Percentiles rank a stretch among this genome's conserved stretches.
Evolutionary conservation across 192 early-diverging fungal species (phyloP).

Genomic region (Martensiomyces pterosporus): DNA sequence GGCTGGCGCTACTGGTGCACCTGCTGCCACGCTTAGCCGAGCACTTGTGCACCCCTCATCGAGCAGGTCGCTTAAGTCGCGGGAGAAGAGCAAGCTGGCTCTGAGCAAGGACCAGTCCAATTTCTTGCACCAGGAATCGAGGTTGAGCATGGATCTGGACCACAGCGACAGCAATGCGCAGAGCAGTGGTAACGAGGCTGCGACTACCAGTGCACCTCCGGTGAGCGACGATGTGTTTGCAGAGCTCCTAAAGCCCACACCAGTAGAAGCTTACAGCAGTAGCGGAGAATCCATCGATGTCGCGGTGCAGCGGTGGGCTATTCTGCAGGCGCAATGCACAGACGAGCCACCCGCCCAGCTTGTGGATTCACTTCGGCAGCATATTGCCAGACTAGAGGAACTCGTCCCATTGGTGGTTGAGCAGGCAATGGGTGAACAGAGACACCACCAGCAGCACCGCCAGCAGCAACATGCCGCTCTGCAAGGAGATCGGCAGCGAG

Average conservation of each 20-base stretch:
- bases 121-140: background rate
- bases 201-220: too few relatives aligned
- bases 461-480: constrained; percentile 1
- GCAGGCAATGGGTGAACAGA: constrained; percentile 4
- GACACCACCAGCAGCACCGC: background rate
- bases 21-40: constrained; percentile 8
- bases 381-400: constrained; percentile 19
- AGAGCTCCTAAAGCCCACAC: constrained; percentile 3
- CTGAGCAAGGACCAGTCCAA: background rate
- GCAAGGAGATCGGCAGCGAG: constrained; percentile 20
- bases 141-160: constrained; percentile 34
- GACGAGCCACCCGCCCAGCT: constrained; percentile 15
- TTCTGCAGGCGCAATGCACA: constrained; percentile 7
- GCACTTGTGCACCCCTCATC: constrained; percentile 14
- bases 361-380: constrained; percentile 7
- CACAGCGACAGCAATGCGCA: constrained; percentile 1
- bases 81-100: constrained; percentile 17
- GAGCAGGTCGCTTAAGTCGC: constrained; percentile 22
- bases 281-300: constrained; percentile 9
- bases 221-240: constrained; percentile 14
- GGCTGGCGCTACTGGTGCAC: too few relatives aligned
- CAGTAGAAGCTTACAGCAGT: background rate
- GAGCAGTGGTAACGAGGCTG: background rate
- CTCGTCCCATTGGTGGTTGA: constrained; percentile 17
- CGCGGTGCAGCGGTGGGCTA: constrained; percentile 34